These are phyloP conservation scores for Hanseniaspora lachancei DNA, from an alignment of 805 yeast genomes.

Conservation along the genomic window DNA sequence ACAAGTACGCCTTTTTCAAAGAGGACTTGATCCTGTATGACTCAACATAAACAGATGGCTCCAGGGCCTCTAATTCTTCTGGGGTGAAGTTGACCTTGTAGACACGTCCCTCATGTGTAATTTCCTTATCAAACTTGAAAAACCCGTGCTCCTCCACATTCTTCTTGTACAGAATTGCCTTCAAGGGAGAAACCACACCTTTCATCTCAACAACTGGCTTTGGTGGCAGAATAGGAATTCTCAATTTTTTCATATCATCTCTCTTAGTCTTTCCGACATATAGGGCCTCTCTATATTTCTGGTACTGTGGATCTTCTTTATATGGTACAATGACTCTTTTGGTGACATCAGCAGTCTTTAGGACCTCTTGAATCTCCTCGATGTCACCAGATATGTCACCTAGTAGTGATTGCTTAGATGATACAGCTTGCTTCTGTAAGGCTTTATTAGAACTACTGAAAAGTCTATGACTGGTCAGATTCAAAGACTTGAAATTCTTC, in stretches of 20 bases:
- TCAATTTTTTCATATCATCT: constrained; percentile 6
- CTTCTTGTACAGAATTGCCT: constrained; percentile 46
- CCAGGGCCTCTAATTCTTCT: constrained; percentile 63
- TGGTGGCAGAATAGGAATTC: constrained; percentile 12
- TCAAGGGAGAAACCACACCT: constrained; percentile 50
- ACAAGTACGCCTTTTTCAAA: constrained; percentile 72
- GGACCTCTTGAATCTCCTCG: neutral
- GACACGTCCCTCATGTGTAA: constrained; percentile 7
- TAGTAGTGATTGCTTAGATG: neutral
- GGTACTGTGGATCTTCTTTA: constrained; percentile 7
- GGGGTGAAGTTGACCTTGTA: constrained; percentile 46
- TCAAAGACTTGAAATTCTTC: neutral
- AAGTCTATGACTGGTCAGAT: neutral
- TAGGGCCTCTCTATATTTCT: neutral
- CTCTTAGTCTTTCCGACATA: constrained; percentile 10
- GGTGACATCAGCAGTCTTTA: neutral
- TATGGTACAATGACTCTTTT: neutral
- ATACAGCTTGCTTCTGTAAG: neutral
- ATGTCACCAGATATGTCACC: constrained; percentile 5
- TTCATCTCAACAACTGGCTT: constrained; percentile 39
- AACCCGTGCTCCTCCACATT: constrained; percentile 54
- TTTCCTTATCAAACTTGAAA: constrained; percentile 40
- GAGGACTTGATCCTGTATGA: constrained; percentile 78
- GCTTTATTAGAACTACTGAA: neutral
- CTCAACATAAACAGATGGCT: constrained; percentile 74